A percentile compares a stretch with the other conserved stretches of the same genome.
Evolutionary conservation across 148 eudicot genomes (phyloP).

Genomic region (Camellia sinensis): DNA sequence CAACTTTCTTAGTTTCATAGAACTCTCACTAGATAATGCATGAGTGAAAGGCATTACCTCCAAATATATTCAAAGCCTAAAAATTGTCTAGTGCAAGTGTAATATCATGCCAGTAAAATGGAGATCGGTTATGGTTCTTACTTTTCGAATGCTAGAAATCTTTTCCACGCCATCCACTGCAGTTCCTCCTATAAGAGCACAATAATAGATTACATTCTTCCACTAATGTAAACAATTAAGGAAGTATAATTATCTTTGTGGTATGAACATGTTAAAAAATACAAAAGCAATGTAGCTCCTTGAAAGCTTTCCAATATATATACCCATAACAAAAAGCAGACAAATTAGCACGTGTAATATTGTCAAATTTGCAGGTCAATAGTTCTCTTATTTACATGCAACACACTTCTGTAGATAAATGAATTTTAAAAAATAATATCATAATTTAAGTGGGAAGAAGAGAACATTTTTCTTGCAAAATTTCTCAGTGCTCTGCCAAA

Average conservation of each 20-base stretch:
- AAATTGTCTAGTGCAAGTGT: conserved; percentile 11
- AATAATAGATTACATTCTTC: conserved; percentile 14
- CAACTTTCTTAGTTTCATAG: background rate
- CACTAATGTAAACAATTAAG: background rate
- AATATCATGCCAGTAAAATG: background rate
- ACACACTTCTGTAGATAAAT: background rate
- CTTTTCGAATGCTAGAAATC: conserved; percentile 80
- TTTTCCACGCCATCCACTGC: conserved; percentile 97
- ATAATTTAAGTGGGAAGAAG: background rate
- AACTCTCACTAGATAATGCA: background rate
- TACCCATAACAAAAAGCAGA: background rate
- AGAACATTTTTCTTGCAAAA: background rate
- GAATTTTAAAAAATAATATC: background rate
- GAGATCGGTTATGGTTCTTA: conserved; percentile 36
- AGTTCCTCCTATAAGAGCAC: conserved; percentile 70
- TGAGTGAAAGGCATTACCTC: background rate
- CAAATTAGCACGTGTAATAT: no score
- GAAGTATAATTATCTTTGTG: background rate
- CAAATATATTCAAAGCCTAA: conserved; percentile 8
- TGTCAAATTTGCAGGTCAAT: no score
- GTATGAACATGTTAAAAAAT: background rate
- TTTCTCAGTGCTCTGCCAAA: conserved; percentile 9
- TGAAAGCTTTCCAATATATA: background rate
- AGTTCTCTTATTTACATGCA: background rate
- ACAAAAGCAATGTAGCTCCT: background rate